These are phyloP conservation scores for Penicillium diatomitis DNA, from an alignment of 495 filamentous ascomycete species.

Conservation along the genomic window DNA sequence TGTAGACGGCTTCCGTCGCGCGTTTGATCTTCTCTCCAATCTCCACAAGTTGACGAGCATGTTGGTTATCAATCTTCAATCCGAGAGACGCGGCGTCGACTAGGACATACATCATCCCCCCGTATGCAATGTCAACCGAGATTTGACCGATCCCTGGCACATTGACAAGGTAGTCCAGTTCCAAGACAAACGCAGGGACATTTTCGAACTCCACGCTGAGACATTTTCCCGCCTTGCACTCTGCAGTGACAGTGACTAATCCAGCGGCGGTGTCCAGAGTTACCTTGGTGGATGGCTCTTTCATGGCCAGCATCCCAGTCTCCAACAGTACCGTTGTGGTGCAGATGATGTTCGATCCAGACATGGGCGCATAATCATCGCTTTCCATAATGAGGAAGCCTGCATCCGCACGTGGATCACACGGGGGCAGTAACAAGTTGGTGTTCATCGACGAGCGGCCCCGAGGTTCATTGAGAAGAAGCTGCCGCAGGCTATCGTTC, in stretches of 20 bases:
- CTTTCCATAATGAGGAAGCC: conserved; percentile 34
- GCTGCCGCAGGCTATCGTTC: conserved; percentile 20
- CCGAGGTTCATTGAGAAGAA: conserved; percentile 30
- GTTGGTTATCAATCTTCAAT: conserved; percentile 11
- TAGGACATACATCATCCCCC: conserved; percentile 29
- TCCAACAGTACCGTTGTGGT: conserved; percentile 27
- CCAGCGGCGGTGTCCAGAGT: conserved; percentile 24
- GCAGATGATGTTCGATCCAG: conserved; percentile 27
- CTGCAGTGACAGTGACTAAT: conserved; percentile 20
- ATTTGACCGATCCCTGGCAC: conserved; percentile 23
- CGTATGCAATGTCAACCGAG: conserved; percentile 25
- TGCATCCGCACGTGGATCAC: conserved; percentile 24
- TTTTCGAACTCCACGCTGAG: conserved; percentile 27
- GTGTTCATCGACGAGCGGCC: conserved; percentile 24
- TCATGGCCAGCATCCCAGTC: conserved; percentile 29
- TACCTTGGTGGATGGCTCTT: conserved; percentile 22
- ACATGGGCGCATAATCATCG: conserved; percentile 31
- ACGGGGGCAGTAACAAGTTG: conserved; percentile 28
- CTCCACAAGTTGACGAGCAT: conserved; percentile 16
- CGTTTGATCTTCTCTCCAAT: conserved; percentile 25
- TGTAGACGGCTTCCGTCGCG: conserved; percentile 13
- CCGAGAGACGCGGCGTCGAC: conserved; percentile 22
- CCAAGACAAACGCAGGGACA: conserved; percentile 25
- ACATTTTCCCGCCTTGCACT: conserved; percentile 28
- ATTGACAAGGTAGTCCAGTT: conserved; percentile 20